Evolutionary conservation across 305 asterid genomes (phyloP).

Genomic region (Fraxinus sp.): DNA sequence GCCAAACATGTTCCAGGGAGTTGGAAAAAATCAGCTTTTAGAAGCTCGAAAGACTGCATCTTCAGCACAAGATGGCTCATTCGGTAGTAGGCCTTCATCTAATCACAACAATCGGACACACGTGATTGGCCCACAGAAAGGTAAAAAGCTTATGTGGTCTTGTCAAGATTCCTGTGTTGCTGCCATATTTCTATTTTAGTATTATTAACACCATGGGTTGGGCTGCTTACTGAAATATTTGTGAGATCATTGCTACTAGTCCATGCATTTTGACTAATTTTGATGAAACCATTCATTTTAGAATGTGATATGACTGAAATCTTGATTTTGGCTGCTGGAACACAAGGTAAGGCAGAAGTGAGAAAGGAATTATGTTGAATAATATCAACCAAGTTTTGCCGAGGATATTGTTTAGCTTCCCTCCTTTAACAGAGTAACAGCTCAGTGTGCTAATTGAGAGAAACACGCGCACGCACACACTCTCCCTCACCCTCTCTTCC

Average conservation of each 20-base stretch:
- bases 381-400: background rate
- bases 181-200: background rate
- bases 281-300: background rate
- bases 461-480: background rate
- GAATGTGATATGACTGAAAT: background rate
- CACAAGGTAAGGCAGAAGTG: background rate
- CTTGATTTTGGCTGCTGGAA: background rate
- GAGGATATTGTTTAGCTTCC: background rate
- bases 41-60: slow-evolving; percentile 50
- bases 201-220: background rate
- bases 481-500: background rate
- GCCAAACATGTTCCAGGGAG: slow-evolving; percentile 40
- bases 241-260: background rate
- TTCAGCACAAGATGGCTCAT: slow-evolving; percentile 41
- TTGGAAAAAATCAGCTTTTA: slow-evolving; percentile 54
- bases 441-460: background rate
- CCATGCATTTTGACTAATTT: background rate
- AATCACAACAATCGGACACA: slow-evolving; percentile 66
- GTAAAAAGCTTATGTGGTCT: slow-evolving; percentile 27
- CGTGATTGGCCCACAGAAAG: slow-evolving; percentile 68
- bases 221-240: background rate
- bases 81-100: slow-evolving; percentile 69
- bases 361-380: slow-evolving; percentile 4
- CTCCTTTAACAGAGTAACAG: background rate
- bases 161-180: background rate